phyloP scores from a whole-genome alignment of 2,329 filamentous ascomycete species.

The Cladosporium sp. region DNA sequence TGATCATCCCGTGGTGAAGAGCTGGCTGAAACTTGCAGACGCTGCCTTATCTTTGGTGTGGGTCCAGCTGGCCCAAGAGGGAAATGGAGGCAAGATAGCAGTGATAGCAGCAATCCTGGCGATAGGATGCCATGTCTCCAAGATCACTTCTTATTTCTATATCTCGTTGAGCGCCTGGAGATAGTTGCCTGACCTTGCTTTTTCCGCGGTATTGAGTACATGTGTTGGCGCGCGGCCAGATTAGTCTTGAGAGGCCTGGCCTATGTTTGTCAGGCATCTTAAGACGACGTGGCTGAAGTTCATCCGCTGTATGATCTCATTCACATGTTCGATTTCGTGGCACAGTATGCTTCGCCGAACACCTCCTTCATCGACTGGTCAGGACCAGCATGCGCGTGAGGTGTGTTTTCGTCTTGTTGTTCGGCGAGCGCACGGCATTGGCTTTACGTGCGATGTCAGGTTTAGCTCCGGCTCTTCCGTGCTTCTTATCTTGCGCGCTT shows the following conservation, averaged over 20 bases:
- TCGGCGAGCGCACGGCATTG: background rate
- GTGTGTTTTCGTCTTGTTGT: background rate
- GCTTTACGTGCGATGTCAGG: background rate
- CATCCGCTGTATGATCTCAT: background rate
- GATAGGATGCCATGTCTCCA: background rate
- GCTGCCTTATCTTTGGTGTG: conserved; percentile 17
- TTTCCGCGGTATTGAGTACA: background rate
- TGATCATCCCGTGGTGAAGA: background rate
- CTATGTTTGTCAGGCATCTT: background rate
- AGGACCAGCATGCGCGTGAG: background rate
- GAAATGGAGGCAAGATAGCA: conserved; percentile 6
- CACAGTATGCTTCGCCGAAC: background rate
- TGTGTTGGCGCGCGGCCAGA: background rate
- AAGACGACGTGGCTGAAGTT: background rate
- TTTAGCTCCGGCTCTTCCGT: background rate
- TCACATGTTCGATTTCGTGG: background rate
- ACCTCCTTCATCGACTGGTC: background rate
- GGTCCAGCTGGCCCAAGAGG: conserved; percentile 11
- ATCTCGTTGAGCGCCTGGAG: conserved; percentile 1
- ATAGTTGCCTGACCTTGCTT: background rate
- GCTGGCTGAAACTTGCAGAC: conserved; percentile 10
- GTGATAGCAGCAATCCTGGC: conserved; percentile 11
- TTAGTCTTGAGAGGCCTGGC: background rate
- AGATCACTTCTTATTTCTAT: background rate
- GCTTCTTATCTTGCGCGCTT: conserved; percentile 1